Evolutionary conservation across 257 asterid species (phyloP).

Genomic region (Nicotiana benthamiana): DNA sequence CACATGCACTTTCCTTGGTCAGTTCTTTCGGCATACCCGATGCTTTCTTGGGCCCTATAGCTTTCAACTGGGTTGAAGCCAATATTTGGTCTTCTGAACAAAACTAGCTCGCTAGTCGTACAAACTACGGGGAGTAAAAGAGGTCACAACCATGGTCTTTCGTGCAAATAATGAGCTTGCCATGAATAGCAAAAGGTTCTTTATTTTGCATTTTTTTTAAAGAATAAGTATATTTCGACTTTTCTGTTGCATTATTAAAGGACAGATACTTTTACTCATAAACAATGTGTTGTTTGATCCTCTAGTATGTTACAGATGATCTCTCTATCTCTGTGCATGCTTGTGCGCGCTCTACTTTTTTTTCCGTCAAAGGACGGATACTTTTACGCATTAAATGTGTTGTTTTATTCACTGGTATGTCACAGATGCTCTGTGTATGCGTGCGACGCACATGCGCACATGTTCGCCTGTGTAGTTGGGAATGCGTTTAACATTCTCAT

Average conservation of each 20-base stretch:
- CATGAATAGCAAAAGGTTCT: background rate
- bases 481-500: no score
- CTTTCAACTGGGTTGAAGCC: constrained; percentile 89
- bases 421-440: background rate
- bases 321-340: background rate
- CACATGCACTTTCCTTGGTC: constrained; percentile 76
- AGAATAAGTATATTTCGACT: background rate
- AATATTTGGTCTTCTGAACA: constrained; percentile 56
- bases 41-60: constrained; percentile 83
- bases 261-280: background rate
- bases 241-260: background rate
- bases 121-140: no score
- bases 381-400: background rate
- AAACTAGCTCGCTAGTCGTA: constrained; percentile 1
- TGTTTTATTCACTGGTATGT: background rate
- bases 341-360: no score
- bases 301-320: background rate
- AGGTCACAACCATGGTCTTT: background rate
- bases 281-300: background rate
- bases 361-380: no score
- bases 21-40: constrained; percentile 81
- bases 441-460: no score
- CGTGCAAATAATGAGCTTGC: background rate
- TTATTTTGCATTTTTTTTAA: background rate
- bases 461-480: no score